These are phyloP conservation scores for Globisporangium perplexum DNA, from an alignment of 352 stramenopile genomes.

Conservation along the genomic window DNA sequence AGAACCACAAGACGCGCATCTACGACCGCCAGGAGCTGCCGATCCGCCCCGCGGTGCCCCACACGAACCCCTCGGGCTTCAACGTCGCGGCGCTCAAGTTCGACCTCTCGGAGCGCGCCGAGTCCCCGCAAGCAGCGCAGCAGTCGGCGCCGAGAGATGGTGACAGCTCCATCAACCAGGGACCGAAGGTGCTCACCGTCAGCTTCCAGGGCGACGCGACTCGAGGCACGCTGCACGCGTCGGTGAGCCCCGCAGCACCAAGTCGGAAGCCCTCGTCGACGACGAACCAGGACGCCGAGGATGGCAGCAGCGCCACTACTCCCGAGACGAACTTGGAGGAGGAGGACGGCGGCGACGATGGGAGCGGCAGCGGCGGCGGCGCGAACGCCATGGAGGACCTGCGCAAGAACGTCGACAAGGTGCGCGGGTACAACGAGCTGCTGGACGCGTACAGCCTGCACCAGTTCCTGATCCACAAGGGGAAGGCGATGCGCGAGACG, in stretches of 20 bases:
- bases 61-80: constrained; percentile 61
- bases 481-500: constrained; percentile 66
- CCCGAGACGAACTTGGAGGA: constrained; percentile 16
- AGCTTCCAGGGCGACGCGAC: constrained; percentile 17
- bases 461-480: constrained; percentile 89
- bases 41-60: constrained; percentile 27
- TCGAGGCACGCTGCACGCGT: constrained; percentile 7
- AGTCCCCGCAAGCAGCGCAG: neutral
- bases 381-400: constrained; percentile 56
- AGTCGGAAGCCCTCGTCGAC: neutral
- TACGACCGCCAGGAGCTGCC: constrained; percentile 56
- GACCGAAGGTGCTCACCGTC: constrained; percentile 21
- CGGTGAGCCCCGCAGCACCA: constrained; percentile 10
- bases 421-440: constrained; percentile 77
- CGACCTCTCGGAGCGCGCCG: constrained; percentile 30
- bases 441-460: constrained; percentile 79
- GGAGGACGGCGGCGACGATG: constrained; percentile 13
- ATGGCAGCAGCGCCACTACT: neutral
- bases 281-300: constrained; percentile 25
- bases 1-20: constrained; percentile 43
- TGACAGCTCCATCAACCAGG: neutral
- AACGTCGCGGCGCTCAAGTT: constrained; percentile 79
- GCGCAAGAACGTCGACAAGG: constrained; percentile 69
- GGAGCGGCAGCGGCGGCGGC: constrained; percentile 20
- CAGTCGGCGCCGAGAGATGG: constrained; percentile 1